Conservation (phyloP, 2,329 filamentous ascomycete species). For the Trichoderma atrobrunneum region DNA sequence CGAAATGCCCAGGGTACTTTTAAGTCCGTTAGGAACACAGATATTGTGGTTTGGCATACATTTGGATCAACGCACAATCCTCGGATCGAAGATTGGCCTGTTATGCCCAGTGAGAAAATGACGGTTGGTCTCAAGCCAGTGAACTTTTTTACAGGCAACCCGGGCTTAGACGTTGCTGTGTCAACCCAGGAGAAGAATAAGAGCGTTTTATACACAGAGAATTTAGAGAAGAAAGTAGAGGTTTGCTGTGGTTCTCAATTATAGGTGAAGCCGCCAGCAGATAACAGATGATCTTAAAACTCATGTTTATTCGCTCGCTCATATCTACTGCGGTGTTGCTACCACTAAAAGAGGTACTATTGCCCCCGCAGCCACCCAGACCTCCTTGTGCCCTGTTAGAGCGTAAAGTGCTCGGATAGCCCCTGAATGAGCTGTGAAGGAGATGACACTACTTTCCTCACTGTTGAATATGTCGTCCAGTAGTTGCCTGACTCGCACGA, state of each 20-base stretch:
- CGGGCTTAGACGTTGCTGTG: not conserved
- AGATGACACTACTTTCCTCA: not conserved
- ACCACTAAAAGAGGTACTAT: not conserved
- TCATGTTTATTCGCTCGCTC: too few species aligned
- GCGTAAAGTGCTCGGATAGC: not conserved
- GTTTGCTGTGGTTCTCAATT: not conserved
- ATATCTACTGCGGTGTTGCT: not conserved
- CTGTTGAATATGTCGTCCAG: not conserved
- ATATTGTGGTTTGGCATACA: conserved; percentile 58
- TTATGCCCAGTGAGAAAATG: conserved; percentile 63
- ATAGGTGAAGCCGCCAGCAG: not conserved
- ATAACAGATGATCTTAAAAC: too few species aligned
- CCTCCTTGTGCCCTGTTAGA: not conserved
- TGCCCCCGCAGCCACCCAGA: not conserved
- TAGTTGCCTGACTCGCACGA: not conserved
- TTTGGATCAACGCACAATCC: conserved; percentile 64
- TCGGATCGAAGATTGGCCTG: conserved; percentile 61
- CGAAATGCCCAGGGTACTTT: not conserved
- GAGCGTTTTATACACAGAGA: not conserved
- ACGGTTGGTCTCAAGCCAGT: conserved; percentile 50
- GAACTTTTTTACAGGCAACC: conserved; percentile 48
- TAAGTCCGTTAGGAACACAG: conserved; percentile 38
- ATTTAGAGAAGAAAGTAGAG: not conserved
- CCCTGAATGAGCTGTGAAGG: not conserved
- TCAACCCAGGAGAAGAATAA: not conserved